Conservation (phyloP, 2,329 filamentous ascomycete species). For the Trichoderma sp. region DNA sequence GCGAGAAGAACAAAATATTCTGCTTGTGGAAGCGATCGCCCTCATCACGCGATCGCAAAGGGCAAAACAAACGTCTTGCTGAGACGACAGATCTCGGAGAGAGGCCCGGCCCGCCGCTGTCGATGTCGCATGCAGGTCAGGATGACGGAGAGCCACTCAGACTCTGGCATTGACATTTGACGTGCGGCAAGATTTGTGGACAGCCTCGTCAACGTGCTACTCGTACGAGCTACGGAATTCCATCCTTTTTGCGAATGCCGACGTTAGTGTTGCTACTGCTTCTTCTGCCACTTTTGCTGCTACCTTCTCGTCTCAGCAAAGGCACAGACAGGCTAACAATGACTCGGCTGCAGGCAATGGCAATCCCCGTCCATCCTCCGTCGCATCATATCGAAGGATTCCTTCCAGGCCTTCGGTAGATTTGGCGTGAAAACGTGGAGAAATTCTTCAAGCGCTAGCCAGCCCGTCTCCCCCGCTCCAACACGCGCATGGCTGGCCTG, state of each 20-base stretch:
- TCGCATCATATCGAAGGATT: background rate
- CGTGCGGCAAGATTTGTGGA: background rate
- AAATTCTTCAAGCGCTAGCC: background rate
- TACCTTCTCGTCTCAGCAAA: background rate
- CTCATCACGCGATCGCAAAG: background rate
- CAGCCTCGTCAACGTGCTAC: background rate
- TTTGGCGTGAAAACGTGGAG: slow-evolving; percentile 10
- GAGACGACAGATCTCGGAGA: slow-evolving; percentile 1
- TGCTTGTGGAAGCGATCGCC: background rate
- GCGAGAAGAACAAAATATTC: background rate
- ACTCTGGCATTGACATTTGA: background rate
- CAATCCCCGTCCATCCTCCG: background rate
- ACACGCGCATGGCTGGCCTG: background rate
- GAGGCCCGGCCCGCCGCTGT: background rate
- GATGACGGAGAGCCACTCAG: background rate
- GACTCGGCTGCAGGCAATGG: background rate
- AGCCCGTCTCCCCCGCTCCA: slow-evolving; percentile 10
- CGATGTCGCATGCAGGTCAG: background rate
- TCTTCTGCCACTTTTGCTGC: background rate
- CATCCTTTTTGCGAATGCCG: background rate
- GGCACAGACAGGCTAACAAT: background rate
- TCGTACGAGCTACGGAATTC: background rate
- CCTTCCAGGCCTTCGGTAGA: slow-evolving; percentile 11
- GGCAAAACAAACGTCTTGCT: background rate
- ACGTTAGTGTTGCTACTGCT: background rate